Percentiles rank a stretch among this genome's conserved stretches.
Conservation (phyloP, 1,284 basidiomycete species). For the Boletus sp. region DNA sequence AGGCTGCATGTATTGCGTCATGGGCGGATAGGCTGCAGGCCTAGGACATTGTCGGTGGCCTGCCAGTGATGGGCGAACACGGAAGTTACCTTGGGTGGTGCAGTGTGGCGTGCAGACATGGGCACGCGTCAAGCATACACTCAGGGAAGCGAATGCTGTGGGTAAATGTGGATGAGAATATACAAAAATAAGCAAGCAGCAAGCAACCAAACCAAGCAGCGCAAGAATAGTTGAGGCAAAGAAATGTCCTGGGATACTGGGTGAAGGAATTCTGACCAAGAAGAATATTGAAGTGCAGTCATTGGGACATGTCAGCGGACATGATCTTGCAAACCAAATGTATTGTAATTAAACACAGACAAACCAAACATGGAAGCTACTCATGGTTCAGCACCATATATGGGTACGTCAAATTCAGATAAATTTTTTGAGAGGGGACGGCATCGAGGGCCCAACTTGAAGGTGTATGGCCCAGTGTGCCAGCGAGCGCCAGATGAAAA, state of each 20-base stretch:
- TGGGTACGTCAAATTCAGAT: constrained; percentile 42
- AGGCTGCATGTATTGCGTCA: constrained; percentile 7
- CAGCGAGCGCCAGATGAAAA: constrained; percentile 26
- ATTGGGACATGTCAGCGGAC: constrained; percentile 13
- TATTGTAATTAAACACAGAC: constrained; percentile 21
- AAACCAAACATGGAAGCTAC: constrained; percentile 25
- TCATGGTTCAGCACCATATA: constrained; percentile 46
- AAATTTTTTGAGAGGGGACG: constrained; percentile 26
- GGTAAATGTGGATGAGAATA: constrained; percentile 21
- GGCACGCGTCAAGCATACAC: constrained; percentile 28
- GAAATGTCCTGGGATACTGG: constrained; percentile 9
- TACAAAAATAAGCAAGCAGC: constrained; percentile 22
- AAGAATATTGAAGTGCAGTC: constrained; percentile 11
- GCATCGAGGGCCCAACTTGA: constrained; percentile 26
- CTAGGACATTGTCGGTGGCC: constrained; percentile 2
- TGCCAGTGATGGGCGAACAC: background rate
- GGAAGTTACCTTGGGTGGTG: constrained; percentile 23
- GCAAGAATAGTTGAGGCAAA: constrained; percentile 22
- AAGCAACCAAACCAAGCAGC: constrained; percentile 28
- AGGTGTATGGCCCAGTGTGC: constrained; percentile 17
- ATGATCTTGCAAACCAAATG: constrained; percentile 23
- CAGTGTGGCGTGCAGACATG: constrained; percentile 16
- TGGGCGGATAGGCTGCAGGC: background rate
- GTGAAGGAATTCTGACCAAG: constrained; percentile 11
- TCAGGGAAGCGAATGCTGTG: constrained; percentile 19